phyloP scores from a whole-genome alignment of 2,329 filamentous ascomycete species.

The Tolypocladium pustulatum region DNA sequence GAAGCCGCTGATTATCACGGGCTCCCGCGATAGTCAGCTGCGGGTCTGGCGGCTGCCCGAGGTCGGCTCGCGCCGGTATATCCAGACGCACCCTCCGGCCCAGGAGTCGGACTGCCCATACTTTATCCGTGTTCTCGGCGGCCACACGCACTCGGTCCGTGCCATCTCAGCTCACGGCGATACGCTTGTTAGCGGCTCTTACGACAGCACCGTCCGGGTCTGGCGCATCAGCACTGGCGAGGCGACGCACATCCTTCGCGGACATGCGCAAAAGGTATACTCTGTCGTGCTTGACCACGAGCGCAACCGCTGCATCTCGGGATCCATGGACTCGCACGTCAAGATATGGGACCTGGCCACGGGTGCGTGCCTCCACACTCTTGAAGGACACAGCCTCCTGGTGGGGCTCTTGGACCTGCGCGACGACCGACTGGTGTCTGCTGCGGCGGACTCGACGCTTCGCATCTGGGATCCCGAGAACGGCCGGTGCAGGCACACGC shows the following conservation, averaged over 20 bases:
- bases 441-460: slow-evolving; percentile 88
- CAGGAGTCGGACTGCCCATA: slow-evolving; percentile 81
- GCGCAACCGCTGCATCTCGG: slow-evolving; percentile 91
- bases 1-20: slow-evolving; percentile 92
- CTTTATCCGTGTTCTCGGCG: slow-evolving; percentile 77
- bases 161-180: slow-evolving; percentile 93
- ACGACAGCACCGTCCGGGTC: slow-evolving; percentile 88
- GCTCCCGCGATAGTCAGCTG: slow-evolving; percentile 86
- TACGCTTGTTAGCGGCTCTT: slow-evolving; percentile 93
- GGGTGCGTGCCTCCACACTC: slow-evolving; percentile 72
- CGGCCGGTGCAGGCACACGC: slow-evolving; percentile 78
- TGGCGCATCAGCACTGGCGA: slow-evolving; percentile 98
- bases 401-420: slow-evolving; percentile 86
- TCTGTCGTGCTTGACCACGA: slow-evolving; percentile 89
- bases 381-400: slow-evolving; percentile 86
- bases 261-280: slow-evolving; percentile 90
- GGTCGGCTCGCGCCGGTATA: slow-evolving; percentile 64
- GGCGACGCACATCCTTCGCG: slow-evolving; percentile 69
- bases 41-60: slow-evolving; percentile 90
- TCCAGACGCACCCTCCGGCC: slow-evolving; percentile 65
- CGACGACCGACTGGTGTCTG: slow-evolving; percentile 83
- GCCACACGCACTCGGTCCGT: slow-evolving; percentile 87
- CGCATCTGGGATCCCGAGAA: slow-evolving; percentile 95
- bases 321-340: slow-evolving; percentile 95
- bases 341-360: slow-evolving; percentile 95